phyloP scores from a whole-genome alignment of 345 rosid species.

The Alliaria petiolata region DNA sequence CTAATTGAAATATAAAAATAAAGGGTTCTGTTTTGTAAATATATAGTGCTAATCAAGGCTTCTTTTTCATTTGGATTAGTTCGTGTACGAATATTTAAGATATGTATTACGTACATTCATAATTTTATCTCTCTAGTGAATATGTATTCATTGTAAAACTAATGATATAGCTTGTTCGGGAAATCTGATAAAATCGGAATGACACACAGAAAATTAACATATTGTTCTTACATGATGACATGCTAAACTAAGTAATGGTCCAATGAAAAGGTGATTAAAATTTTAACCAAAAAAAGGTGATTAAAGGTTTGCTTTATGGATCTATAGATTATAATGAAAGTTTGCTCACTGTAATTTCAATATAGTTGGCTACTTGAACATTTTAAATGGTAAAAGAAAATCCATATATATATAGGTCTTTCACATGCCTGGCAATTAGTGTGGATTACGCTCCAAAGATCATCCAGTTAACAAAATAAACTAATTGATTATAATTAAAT shows the following conservation, averaged over 20 bases:
- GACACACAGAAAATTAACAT: no score
- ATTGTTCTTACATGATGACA: no score
- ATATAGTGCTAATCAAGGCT: background rate
- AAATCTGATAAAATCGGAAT: background rate
- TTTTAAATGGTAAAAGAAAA: background rate
- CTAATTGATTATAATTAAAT: background rate
- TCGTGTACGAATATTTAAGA: background rate
- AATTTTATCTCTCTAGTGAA: background rate
- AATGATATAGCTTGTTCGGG: background rate
- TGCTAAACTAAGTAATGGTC: no score
- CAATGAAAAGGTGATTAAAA: no score
- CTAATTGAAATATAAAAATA: background rate
- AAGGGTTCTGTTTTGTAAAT: background rate
- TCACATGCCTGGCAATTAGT: background rate
- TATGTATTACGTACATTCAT: background rate
- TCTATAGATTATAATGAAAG: background rate
- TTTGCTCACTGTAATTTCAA: background rate
- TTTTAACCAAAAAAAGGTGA: no score
- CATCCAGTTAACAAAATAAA: background rate
- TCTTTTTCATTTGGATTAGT: background rate
- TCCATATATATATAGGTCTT: background rate
- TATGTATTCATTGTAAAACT: background rate
- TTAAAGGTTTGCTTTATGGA: no score
- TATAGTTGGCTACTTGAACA: background rate
- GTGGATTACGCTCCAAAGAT: background rate